These are phyloP conservation scores for Pseudomassariella vexata DNA, from an alignment of 2,329 filamentous ascomycete species.

Conservation along the genomic window DNA sequence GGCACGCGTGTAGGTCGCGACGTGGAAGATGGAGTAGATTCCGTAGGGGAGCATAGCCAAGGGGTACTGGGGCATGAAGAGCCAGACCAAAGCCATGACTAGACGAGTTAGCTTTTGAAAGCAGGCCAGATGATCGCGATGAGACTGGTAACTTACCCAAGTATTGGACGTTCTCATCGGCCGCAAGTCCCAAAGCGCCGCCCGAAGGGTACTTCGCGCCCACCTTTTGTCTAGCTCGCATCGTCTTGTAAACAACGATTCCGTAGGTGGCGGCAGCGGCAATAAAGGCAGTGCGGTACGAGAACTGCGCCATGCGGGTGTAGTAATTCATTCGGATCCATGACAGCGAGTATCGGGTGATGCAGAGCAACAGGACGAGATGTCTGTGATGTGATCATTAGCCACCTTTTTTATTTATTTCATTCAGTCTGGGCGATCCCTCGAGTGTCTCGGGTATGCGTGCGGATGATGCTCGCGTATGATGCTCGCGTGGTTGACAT, in stretches of 20 bases:
- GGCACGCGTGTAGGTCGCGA: slow-evolving; percentile 90
- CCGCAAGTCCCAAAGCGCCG: slow-evolving; percentile 60
- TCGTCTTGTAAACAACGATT: slow-evolving; percentile 97
- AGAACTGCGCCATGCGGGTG: slow-evolving; percentile 68
- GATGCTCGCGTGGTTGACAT: no score
- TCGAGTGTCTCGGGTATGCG: no score
- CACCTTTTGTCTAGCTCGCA: slow-evolving; percentile 75
- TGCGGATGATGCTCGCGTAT: no score
- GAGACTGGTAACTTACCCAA: slow-evolving; percentile 58
- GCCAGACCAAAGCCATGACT: slow-evolving; percentile 95
- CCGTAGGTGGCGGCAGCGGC: slow-evolving; percentile 90
- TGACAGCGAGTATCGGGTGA: slow-evolving; percentile 76
- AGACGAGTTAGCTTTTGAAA: slow-evolving; percentile 11
- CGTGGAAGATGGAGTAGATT: slow-evolving; percentile 98
- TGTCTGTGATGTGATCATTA: slow-evolving; percentile 52
- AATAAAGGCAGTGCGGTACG: slow-evolving; percentile 86
- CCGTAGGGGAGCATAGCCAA: slow-evolving; percentile 89
- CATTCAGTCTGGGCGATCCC: no score
- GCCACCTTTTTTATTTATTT: slow-evolving; percentile 5
- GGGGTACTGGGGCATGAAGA: slow-evolving; percentile 82
- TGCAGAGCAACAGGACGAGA: slow-evolving; percentile 75
- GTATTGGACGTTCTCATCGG: slow-evolving; percentile 97
- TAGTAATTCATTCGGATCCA: slow-evolving; percentile 87
- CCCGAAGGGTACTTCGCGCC: slow-evolving; percentile 58
- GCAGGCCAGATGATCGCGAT: slow-evolving; percentile 3